Conservation (phyloP, 352 stramenopile genomes). For the Elongisporangium undulatum region DNA sequence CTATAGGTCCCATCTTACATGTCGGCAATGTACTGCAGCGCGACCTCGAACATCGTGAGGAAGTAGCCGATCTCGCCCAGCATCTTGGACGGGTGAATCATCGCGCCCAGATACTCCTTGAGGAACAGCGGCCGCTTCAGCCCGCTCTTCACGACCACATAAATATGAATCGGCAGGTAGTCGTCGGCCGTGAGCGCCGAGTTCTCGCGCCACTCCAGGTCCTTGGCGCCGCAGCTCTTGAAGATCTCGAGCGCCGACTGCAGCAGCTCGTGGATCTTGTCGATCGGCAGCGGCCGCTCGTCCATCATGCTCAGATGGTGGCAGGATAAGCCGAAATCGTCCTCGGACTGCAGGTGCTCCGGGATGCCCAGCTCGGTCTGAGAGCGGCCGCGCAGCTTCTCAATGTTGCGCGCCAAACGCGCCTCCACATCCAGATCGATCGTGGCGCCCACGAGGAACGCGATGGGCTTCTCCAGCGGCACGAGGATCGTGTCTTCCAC, state of each 20-base stretch:
- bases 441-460: slow-evolving; percentile 61
- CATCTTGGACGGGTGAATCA: slow-evolving; percentile 85
- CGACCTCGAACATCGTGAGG: slow-evolving; percentile 86
- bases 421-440: slow-evolving; percentile 53
- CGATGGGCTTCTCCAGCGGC: slow-evolving; percentile 67
- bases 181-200: slow-evolving; percentile 76
- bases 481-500: slow-evolving; percentile 80
- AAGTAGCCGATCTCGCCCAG: slow-evolving; percentile 82
- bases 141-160: slow-evolving; percentile 73
- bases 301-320: slow-evolving; percentile 85
- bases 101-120: slow-evolving; percentile 71
- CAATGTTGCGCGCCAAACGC: slow-evolving; percentile 54
- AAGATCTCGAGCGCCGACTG: slow-evolving; percentile 77
- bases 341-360: slow-evolving; percentile 67
- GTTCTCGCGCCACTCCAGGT: slow-evolving; percentile 71
- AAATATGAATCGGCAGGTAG: slow-evolving; percentile 85
- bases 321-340: slow-evolving; percentile 75
- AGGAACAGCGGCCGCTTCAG: slow-evolving; percentile 69
- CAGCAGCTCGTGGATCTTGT: slow-evolving; percentile 82
- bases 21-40: slow-evolving; percentile 84
- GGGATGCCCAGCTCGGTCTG: slow-evolving; percentile 77
- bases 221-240: slow-evolving; percentile 72
- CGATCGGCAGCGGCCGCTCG: slow-evolving; percentile 56
- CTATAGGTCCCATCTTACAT: slow-evolving; percentile 34
- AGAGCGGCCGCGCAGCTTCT: slow-evolving; percentile 51